A percentile compares a stretch with the other conserved stretches of the same genome.
Evolutionary conservation across 1,284 basidiomycete genomes (phyloP).

Genomic region (Exsudoporus floridanus): DNA sequence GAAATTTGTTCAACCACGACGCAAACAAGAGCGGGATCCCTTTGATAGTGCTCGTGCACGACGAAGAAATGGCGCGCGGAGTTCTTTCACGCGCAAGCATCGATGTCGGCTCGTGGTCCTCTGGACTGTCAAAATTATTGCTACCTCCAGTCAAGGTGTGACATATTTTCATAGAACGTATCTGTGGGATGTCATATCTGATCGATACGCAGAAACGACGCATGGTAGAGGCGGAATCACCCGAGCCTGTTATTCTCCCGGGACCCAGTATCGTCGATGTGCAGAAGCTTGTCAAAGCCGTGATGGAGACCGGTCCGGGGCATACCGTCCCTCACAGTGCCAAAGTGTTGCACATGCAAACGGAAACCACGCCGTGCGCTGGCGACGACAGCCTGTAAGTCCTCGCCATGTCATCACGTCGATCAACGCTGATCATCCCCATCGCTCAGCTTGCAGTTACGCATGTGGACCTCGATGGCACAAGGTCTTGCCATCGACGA

Average conservation of each 20-base stretch:
- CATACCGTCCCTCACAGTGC: constrained; percentile 28
- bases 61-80: constrained; percentile 33
- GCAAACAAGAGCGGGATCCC: constrained; percentile 20
- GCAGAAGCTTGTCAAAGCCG: constrained; percentile 26
- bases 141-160: constrained; percentile 6
- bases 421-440: not conserved
- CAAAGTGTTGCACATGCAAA: constrained; percentile 29
- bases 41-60: constrained; percentile 31
- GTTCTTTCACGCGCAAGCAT: constrained; percentile 27
- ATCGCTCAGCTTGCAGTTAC: constrained; percentile 25
- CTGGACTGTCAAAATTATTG: constrained; percentile 26
- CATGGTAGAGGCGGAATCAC: not conserved
- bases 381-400: constrained; percentile 37
- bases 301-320: constrained; percentile 29
- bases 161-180: not conserved
- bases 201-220: constrained; percentile 8
- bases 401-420: not conserved
- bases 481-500: constrained; percentile 34
- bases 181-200: not conserved
- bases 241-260: not conserved
- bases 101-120: constrained; percentile 18
- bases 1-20: constrained; percentile 22
- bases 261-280: constrained; percentile 25
- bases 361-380: constrained; percentile 27
- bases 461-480: constrained; percentile 36